phyloP scores from a whole-genome alignment of 495 filamentous ascomycete genomes.

The Hypoxylon crocopeplum region DNA sequence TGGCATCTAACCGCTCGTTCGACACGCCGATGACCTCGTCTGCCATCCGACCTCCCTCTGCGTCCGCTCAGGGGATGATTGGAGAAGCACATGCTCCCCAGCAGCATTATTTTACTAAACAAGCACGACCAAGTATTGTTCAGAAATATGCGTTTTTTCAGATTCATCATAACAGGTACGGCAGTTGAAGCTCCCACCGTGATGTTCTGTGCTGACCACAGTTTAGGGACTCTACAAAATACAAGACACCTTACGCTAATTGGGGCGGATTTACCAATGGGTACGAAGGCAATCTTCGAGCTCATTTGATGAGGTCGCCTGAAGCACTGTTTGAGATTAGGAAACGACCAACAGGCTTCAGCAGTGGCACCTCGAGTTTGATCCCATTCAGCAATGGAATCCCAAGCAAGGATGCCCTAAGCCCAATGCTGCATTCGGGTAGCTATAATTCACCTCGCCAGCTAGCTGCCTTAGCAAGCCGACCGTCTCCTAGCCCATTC shows the following conservation, averaged over 20 bases:
- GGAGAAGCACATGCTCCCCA: conserved; percentile 26
- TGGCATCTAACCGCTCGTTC: conserved; percentile 42
- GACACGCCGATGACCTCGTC: conserved; percentile 44
- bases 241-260: conserved; percentile 59
- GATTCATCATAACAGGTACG: conserved; percentile 43
- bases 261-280: conserved; percentile 63
- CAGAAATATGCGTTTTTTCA: conserved; percentile 62
- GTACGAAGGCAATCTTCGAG: conserved; percentile 57
- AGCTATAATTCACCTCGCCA: conserved; percentile 12
- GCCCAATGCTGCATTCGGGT: not conserved
- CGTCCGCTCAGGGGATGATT: conserved; percentile 34
- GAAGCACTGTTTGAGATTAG: conserved; percentile 44
- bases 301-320: conserved; percentile 53
- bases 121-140: conserved; percentile 35
- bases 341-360: conserved; percentile 29
- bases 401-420: conserved; percentile 1
- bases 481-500: conserved; percentile 11
- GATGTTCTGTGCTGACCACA: conserved; percentile 22
- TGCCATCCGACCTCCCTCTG: conserved; percentile 37
- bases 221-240: conserved; percentile 51
- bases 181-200: too few relatives aligned
- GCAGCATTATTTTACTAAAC: conserved; percentile 13
- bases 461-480: conserved; percentile 5
- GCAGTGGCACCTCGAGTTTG: conserved; percentile 4
- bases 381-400: conserved; percentile 20